A percentile compares a stretch with the other conserved stretches of the same genome.
These are phyloP conservation scores for Metschnikowia henanensis DNA, from an alignment of 805 yeast genomes.

Conservation along the genomic window DNA sequence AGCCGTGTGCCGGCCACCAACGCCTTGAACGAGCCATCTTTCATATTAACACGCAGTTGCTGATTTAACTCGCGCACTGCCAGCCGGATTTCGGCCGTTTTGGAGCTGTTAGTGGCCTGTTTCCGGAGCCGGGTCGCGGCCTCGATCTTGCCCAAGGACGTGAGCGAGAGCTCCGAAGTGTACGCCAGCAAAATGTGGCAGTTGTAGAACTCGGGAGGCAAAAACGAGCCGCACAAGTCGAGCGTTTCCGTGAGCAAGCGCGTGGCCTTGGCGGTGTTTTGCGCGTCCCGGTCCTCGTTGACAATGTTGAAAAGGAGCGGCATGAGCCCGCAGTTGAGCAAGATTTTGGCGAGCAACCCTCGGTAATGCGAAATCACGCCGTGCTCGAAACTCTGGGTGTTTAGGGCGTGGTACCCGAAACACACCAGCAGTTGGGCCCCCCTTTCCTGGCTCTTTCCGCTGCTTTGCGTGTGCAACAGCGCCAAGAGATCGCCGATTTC, in stretches of 20 bases:
- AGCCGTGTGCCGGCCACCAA: slow-evolving; percentile 70
- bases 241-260: slow-evolving; percentile 62
- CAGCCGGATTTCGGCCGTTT: slow-evolving; percentile 18
- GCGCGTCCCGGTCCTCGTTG: slow-evolving; percentile 43
- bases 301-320: slow-evolving; percentile 46
- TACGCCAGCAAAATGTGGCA: slow-evolving; percentile 13
- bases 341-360: slow-evolving; percentile 55
- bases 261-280: slow-evolving; percentile 57
- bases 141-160: slow-evolving; percentile 17
- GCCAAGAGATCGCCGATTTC: slow-evolving; percentile 15
- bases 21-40: slow-evolving; percentile 66
- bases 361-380: slow-evolving; percentile 60
- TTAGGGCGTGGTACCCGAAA: slow-evolving; percentile 16
- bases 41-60: slow-evolving; percentile 34
- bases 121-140: slow-evolving; percentile 13
- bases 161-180: slow-evolving; percentile 9
- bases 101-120: background rate
- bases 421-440: background rate
- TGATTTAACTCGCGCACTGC: slow-evolving; percentile 23
- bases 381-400: slow-evolving; percentile 40
- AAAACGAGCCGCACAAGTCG: slow-evolving; percentile 49
- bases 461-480: too few species aligned
- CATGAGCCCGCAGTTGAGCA: slow-evolving; percentile 56
- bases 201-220: slow-evolving; percentile 48
- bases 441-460: too few species aligned